Conservation (phyloP, 441 rosid genomes). For the Euphorbia corollata region DNA sequence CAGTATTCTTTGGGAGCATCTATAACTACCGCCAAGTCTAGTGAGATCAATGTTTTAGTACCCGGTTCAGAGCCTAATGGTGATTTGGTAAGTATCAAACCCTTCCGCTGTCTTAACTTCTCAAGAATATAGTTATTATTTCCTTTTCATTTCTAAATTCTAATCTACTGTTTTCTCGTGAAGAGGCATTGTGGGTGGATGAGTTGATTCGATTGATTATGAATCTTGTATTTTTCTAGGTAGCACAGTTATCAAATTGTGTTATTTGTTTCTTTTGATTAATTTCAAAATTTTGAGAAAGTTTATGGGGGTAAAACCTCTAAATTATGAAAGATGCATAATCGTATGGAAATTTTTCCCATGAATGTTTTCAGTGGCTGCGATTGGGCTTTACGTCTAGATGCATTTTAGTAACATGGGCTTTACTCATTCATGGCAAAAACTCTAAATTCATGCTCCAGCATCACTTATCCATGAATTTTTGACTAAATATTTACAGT, state of each 20-base stretch:
- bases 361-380: too few species aligned
- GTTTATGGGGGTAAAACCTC: background rate
- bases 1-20: constrained; percentile 67
- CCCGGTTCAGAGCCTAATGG: constrained; percentile 60
- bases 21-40: constrained; percentile 88
- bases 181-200: background rate
- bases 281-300: background rate
- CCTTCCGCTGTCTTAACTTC: background rate
- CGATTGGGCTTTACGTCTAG: too few species aligned
- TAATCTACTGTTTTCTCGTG: background rate
- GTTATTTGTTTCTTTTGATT: background rate
- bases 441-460: too few species aligned
- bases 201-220: background rate
- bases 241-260: background rate
- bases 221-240: too few species aligned
- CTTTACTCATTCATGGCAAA: too few species aligned
- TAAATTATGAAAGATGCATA: too few species aligned
- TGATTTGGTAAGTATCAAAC: constrained; percentile 60
- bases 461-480: too few species aligned
- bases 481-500: too few species aligned
- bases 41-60: constrained; percentile 83
- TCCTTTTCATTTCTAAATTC: background rate
- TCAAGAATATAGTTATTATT: background rate
- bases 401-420: too few species aligned
- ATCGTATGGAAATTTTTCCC: too few species aligned